phyloP scores from a whole-genome alignment of 257 asterid genomes.

The Striga asiatica region DNA sequence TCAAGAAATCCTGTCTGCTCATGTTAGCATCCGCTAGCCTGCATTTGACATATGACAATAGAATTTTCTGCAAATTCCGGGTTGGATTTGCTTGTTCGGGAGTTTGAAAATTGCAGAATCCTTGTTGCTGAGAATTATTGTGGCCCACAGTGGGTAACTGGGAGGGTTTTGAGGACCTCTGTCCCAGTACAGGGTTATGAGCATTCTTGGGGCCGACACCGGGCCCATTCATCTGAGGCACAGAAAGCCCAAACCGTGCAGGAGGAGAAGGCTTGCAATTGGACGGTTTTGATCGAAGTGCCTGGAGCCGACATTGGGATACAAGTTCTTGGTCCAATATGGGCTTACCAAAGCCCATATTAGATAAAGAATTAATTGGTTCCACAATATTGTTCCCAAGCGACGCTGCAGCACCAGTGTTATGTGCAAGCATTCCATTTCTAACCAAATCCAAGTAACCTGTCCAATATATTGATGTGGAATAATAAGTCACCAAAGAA shows the following conservation, averaged over 20 bases:
- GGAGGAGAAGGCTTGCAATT: constrained; percentile 14
- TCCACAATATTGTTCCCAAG: constrained; percentile 6
- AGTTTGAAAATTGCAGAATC: constrained; percentile 19
- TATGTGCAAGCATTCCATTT: constrained; percentile 9
- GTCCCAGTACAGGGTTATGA: constrained; percentile 7
- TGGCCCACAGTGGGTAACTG: neutral
- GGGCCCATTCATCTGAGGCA: constrained; percentile 13
- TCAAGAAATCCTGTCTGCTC: constrained; percentile 21
- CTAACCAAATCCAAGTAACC: constrained; percentile 13
- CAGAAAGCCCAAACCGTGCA: constrained; percentile 17
- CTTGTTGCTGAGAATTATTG: constrained; percentile 6
- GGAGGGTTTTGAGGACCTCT: too few species aligned
- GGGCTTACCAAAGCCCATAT: constrained; percentile 10
- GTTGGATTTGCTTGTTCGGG: constrained; percentile 13
- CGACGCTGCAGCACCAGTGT: constrained; percentile 13
- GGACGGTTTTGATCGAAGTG: constrained; percentile 6
- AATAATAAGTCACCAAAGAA: neutral
- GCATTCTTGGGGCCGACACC: constrained; percentile 7
- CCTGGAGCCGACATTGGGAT: constrained; percentile 14
- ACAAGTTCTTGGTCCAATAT: constrained; percentile 12
- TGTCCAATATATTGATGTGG: constrained; percentile 9
- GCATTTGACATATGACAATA: constrained; percentile 20
- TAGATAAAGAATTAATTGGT: constrained; percentile 15
- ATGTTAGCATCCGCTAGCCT: constrained; percentile 14
- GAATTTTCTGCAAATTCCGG: constrained; percentile 16